These are phyloP conservation scores for Globisporangium nunn DNA, from an alignment of 352 stramenopile genomes.

Conservation along the genomic window DNA sequence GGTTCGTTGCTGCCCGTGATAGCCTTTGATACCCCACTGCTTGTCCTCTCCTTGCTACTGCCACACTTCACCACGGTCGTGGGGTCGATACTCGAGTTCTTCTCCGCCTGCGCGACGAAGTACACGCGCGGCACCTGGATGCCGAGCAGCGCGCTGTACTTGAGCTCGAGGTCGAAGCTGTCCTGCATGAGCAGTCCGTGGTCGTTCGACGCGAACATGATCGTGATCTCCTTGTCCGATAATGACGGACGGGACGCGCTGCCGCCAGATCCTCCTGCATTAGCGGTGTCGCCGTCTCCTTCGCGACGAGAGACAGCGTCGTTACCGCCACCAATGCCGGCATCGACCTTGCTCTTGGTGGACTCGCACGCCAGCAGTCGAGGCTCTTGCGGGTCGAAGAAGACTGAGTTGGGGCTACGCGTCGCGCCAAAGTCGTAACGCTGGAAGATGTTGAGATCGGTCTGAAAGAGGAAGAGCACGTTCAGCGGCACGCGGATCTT, in stretches of 20 bases:
- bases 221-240: constrained; percentile 82
- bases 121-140: constrained; percentile 82
- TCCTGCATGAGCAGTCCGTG: constrained; percentile 90
- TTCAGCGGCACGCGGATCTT: constrained; percentile 81
- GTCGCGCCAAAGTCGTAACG: constrained; percentile 84
- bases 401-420: constrained; percentile 71
- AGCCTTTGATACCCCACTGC: not conserved
- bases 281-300: constrained; percentile 18
- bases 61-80: constrained; percentile 31
- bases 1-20: constrained; percentile 18
- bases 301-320: constrained; percentile 3
- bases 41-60: constrained; percentile 23
- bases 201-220: constrained; percentile 90
- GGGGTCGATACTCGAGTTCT: constrained; percentile 25
- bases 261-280: not conserved
- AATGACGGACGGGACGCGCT: constrained; percentile 11
- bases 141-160: constrained; percentile 77
- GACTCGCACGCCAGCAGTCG: constrained; percentile 86
- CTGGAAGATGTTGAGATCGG: constrained; percentile 85
- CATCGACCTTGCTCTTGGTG: constrained; percentile 36
- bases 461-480: constrained; percentile 89
- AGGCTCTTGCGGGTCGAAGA: constrained; percentile 88
- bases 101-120: constrained; percentile 51
- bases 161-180: constrained; percentile 78
- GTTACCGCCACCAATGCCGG: not conserved